Conservation (phyloP, 2,329 filamentous ascomycete species). For the Emergomyces orientalis region DNA sequence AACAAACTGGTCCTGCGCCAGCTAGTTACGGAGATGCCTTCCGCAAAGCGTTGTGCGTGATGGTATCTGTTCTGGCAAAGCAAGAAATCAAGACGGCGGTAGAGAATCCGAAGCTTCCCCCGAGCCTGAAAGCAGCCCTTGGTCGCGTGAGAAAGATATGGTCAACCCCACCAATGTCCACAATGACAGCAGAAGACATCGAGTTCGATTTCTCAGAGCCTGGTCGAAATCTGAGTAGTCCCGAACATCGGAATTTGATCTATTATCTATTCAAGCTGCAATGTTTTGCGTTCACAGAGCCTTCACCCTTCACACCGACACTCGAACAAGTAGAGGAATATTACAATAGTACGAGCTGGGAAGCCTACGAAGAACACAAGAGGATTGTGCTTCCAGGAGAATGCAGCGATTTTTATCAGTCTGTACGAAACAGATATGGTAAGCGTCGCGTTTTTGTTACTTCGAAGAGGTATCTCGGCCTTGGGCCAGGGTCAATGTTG, state of each 20-base stretch:
- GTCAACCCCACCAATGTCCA: slow-evolving; percentile 5
- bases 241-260: slow-evolving; percentile 1
- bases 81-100: slow-evolving; percentile 1
- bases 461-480: slow-evolving; percentile 11
- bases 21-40: slow-evolving; percentile 9
- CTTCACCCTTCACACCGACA: slow-evolving; percentile 6
- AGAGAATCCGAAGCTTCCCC: slow-evolving; percentile 2
- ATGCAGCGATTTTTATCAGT: slow-evolving; percentile 3
- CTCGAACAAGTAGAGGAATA: slow-evolving; percentile 6
- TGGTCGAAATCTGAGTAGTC: not conserved
- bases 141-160: not conserved
- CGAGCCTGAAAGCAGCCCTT: not conserved
- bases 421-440: slow-evolving; percentile 9
- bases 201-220: slow-evolving; percentile 1
- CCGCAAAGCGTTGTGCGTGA: slow-evolving; percentile 9
- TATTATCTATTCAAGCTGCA: slow-evolving; percentile 6
- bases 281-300: slow-evolving; percentile 3
- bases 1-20: slow-evolving; percentile 7
- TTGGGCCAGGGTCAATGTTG: slow-evolving; percentile 9
- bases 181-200: slow-evolving; percentile 1
- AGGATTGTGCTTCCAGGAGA: not conserved
- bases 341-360: not conserved
- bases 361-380: slow-evolving; percentile 1
- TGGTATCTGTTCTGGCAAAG: slow-evolving; percentile 10
- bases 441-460: slow-evolving; percentile 13